Percentiles rank a stretch among this genome's conserved stretches.
Evolutionary conservation across 2,329 filamentous ascomycete species (phyloP).

Genomic region (Xylaria sp.): DNA sequence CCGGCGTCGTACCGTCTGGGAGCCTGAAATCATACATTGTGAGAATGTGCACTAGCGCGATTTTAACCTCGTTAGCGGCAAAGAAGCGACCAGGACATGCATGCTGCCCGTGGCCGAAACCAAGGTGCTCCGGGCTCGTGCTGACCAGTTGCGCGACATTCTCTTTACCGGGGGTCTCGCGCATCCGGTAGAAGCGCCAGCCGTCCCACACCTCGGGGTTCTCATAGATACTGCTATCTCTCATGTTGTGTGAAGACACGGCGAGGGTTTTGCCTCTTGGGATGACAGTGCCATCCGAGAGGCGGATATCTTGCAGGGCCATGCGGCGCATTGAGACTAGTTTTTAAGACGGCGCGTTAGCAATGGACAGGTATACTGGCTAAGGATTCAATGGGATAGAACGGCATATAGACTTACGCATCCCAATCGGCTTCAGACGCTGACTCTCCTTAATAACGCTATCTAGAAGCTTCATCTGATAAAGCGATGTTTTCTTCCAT

Average conservation of each 20-base stretch:
- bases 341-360: no score
- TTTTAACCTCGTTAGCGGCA: slow-evolving; percentile 19
- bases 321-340: slow-evolving; percentile 13
- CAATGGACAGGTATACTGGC: no score
- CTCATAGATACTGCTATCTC: slow-evolving; percentile 2
- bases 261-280: slow-evolving; percentile 1
- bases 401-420: not conserved
- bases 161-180: slow-evolving; percentile 5
- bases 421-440: slow-evolving; percentile 9
- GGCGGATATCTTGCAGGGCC: not conserved
- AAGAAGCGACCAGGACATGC: slow-evolving; percentile 24
- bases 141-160: slow-evolving; percentile 12
- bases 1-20: not conserved
- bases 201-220: slow-evolving; percentile 18
- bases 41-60: slow-evolving; percentile 12
- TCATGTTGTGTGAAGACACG: slow-evolving; percentile 5
- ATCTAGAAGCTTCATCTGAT: slow-evolving; percentile 20
- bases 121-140: not conserved
- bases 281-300: slow-evolving; percentile 19
- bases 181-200: slow-evolving; percentile 14
- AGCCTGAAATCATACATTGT: slow-evolving; percentile 18
- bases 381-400: not conserved
- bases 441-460: slow-evolving; percentile 26
- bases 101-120: slow-evolving; percentile 15
- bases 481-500: slow-evolving; percentile 5